phyloP scores from a whole-genome alignment of 2,329 filamentous ascomycete species.

The Aspergillus fijiensis region DNA sequence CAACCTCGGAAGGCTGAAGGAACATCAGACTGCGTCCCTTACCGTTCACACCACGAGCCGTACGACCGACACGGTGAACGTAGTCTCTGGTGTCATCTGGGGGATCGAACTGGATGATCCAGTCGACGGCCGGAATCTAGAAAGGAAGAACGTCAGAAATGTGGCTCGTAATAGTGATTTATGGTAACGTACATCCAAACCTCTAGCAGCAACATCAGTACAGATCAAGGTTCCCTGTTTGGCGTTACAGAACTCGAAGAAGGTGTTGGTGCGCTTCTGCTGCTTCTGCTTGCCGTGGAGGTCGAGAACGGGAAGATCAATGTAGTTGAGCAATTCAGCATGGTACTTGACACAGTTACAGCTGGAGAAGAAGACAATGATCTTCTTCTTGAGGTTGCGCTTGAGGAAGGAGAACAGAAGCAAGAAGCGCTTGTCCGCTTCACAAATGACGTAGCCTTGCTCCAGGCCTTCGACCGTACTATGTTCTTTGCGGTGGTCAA shows the following conservation, averaged over 20 bases:
- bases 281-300: conserved; percentile 97
- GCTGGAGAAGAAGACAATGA: conserved; percentile 93
- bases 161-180: background rate
- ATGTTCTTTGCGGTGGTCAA: conserved; percentile 84
- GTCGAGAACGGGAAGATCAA: conserved; percentile 84
- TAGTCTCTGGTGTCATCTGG: conserved; percentile 89
- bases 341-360: conserved; percentile 96
- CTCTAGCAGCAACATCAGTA: conserved; percentile 93
- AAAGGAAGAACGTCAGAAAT: conserved; percentile 18
- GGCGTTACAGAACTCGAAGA: conserved; percentile 93
- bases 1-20: conserved; percentile 85
- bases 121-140: conserved; percentile 88
- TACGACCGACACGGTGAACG: conserved; percentile 94
- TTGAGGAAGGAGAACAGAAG: conserved; percentile 93
- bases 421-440: conserved; percentile 89
- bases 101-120: conserved; percentile 94
- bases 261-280: conserved; percentile 97
- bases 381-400: conserved; percentile 90
- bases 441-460: conserved; percentile 92
- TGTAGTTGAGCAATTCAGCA: conserved; percentile 93
- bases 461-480: conserved; percentile 91
- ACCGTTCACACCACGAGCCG: conserved; percentile 76
- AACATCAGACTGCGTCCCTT: conserved; percentile 92
- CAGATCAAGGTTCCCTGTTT: conserved; percentile 86
- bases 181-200: conserved; percentile 68